Percentiles rank a stretch among this genome's conserved stretches.
These are phyloP conservation scores for Uronychia setigera DNA, from an alignment of 73 alveolate species.

Conservation along the genomic window DNA sequence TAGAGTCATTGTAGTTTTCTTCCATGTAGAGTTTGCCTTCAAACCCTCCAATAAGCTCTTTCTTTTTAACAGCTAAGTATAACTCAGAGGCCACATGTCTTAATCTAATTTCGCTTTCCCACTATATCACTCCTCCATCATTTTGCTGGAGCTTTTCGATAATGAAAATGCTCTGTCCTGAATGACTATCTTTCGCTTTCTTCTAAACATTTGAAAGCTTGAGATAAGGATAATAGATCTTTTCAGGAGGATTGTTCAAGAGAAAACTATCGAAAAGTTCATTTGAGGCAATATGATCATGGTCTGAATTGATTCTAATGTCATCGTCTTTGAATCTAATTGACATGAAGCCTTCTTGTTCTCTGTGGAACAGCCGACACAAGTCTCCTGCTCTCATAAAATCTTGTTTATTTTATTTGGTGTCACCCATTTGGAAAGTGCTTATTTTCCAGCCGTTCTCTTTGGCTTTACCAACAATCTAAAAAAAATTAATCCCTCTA, in stretches of 20 bases:
- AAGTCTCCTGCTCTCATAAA: conserved; percentile 9
- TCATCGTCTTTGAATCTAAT: not conserved
- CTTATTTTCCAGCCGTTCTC: not conserved
- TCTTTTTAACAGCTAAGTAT: conserved; percentile 4
- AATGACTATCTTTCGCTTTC: conserved; percentile 4
- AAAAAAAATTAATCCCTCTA: not conserved
- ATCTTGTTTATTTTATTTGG: not conserved
- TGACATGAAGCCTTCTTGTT: not conserved
- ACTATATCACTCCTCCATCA: conserved; percentile 2
- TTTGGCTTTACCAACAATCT: not conserved
- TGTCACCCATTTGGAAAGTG: not conserved
- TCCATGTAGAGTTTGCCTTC: not conserved
- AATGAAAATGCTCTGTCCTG: not conserved
- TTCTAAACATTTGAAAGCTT: not conserved
- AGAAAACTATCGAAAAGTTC: not conserved
- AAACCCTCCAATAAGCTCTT: not conserved
- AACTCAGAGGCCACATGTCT: conserved; percentile 9
- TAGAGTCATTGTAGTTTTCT: not conserved
- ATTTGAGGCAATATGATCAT: not conserved
- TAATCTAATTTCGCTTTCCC: not conserved
- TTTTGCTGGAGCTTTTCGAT: not conserved
- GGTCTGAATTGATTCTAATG: not conserved
- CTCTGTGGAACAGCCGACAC: conserved; percentile 16
- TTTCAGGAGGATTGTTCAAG: not conserved
- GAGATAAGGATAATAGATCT: not conserved